Evolutionary conservation across 148 eudicot genomes (phyloP).

Genomic region (Linanthus parryae): DNA sequence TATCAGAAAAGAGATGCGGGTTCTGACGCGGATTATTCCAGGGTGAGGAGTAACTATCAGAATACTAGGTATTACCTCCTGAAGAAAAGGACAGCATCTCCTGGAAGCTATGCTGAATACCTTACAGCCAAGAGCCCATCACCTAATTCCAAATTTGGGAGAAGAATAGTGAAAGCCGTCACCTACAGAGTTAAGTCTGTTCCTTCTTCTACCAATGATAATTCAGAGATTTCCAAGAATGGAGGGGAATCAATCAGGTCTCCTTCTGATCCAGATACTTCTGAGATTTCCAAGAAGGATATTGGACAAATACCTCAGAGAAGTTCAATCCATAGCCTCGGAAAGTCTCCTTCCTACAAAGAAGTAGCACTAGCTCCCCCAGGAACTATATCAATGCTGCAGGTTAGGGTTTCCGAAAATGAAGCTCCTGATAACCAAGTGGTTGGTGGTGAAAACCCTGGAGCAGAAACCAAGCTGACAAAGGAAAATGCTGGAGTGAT

Average conservation of each 20-base stretch:
- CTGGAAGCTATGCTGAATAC: conserved; percentile 57
- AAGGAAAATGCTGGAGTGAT: conserved; percentile 19
- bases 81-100: conserved; percentile 58
- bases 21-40: conserved; percentile 51
- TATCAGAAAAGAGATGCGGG: conserved; percentile 69
- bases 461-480: conserved; percentile 18
- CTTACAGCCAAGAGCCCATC: conserved; percentile 43
- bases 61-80: conserved; percentile 61
- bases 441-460: conserved; percentile 21
- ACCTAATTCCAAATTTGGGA: conserved; percentile 61
- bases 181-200: conserved; percentile 85
- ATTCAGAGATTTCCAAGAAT: conserved; percentile 28
- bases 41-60: conserved; percentile 42
- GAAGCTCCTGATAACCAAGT: conserved; percentile 27
- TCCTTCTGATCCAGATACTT: conserved; percentile 19
- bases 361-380: conserved; percentile 99
- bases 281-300: conserved; percentile 25
- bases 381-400: conserved; percentile 73
- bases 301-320: conserved; percentile 41
- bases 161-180: conserved; percentile 68
- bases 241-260: conserved; percentile 34
- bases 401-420: conserved; percentile 34
- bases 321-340: conserved; percentile 73
- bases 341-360: conserved; percentile 96
- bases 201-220: conserved; percentile 42